These are phyloP conservation scores for Plasmodium vivax DNA, from an alignment of 169 alveolate species.

Conservation along the genomic window DNA sequence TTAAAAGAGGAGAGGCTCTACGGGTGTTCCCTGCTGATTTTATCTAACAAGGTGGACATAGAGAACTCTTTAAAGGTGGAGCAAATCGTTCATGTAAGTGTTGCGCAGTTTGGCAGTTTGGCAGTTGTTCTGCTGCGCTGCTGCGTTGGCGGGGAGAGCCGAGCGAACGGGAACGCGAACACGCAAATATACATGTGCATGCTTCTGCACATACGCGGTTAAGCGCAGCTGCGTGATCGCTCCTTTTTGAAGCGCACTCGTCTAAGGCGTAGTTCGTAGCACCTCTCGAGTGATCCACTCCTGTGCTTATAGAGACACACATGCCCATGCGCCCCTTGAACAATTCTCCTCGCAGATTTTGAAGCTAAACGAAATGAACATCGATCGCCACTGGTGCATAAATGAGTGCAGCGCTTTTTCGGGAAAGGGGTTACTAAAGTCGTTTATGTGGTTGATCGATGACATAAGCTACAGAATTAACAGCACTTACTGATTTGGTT, in stretches of 20 bases:
- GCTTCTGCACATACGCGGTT: neutral
- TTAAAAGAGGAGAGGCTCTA: conserved; percentile 93
- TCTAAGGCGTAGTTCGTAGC: neutral
- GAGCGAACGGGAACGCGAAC: no score
- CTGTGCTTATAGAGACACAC: neutral
- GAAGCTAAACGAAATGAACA: conserved; percentile 84
- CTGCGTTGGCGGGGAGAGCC: neutral
- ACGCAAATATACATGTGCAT: neutral
- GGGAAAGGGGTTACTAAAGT: conserved; percentile 95
- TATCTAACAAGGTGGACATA: conserved; percentile 52
- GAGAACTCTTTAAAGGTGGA: conserved; percentile 53
- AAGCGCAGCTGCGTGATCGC: neutral
- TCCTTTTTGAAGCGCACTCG: neutral
- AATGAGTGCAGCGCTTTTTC: conserved; percentile 93
- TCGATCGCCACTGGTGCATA: conserved; percentile 95
- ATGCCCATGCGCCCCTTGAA: neutral
- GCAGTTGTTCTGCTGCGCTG: neutral
- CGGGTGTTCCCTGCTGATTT: conserved; percentile 86
- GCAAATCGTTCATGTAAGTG: conserved; percentile 75
- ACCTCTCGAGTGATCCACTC: neutral
- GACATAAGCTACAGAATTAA: conserved; percentile 94
- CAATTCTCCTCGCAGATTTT: conserved; percentile 62
- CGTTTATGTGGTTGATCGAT: conserved; percentile 95
- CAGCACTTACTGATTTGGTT: conserved; percentile 19
- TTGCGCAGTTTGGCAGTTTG: neutral